These are phyloP conservation scores for Rhizopogon vulgaris DNA, from an alignment of 768 basidiomycete species.

Conservation along the genomic window DNA sequence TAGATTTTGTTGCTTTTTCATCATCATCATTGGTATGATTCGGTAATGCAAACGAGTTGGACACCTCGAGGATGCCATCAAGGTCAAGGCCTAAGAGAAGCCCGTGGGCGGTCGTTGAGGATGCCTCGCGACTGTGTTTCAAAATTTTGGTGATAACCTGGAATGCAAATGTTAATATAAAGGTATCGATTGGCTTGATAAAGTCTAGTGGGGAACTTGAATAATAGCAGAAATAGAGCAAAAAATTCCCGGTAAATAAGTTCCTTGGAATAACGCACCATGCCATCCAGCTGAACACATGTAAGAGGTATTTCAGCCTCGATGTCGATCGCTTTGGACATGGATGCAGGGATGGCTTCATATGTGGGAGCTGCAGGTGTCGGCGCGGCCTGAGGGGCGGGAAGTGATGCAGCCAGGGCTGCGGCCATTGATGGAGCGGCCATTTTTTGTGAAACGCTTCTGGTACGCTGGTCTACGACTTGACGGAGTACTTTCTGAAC, in stretches of 20 bases:
- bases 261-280: conserved; percentile 48
- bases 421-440: conserved; percentile 87
- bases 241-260: not conserved
- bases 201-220: not conserved
- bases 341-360: conserved; percentile 86
- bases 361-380: conserved; percentile 61
- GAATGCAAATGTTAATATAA: conserved; percentile 10
- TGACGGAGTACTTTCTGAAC: not conserved
- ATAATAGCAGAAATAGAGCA: conserved; percentile 1
- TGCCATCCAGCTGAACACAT: conserved; percentile 76
- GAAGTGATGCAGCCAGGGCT: conserved; percentile 79
- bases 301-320: conserved; percentile 83
- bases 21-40: conserved; percentile 70
- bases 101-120: conserved; percentile 71
- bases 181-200: not conserved
- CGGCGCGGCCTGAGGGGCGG: conserved; percentile 52
- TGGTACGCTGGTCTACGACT: not conserved
- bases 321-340: conserved; percentile 90
- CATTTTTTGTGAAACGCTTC: conserved; percentile 30
- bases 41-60: conserved; percentile 84
- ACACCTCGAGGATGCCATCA: conserved; percentile 85
- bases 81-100: conserved; percentile 88
- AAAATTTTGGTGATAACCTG: conserved; percentile 92
- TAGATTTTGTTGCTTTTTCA: conserved; percentile 71
- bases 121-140: conserved; percentile 82